A percentile compares a stretch with the other conserved stretches of the same genome.
Evolutionary conservation across 2,329 filamentous ascomycete genomes (phyloP).

Genomic region (Pseudogymnoascus verrucosus): DNA sequence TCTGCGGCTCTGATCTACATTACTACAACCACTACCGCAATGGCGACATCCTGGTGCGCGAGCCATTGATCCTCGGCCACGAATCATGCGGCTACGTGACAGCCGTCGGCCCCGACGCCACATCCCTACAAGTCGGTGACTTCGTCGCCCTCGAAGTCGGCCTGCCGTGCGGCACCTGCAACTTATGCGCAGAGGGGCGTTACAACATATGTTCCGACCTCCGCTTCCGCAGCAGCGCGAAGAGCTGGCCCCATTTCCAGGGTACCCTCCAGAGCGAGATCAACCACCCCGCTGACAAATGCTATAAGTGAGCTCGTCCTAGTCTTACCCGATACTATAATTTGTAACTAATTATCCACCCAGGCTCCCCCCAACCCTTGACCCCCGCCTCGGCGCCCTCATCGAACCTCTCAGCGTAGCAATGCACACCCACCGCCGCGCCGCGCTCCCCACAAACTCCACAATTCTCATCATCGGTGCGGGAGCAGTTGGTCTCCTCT

Average conservation of each 20-base stretch:
- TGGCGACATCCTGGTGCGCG: conserved; percentile 56
- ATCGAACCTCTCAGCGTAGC: conserved; percentile 84
- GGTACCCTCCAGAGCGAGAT: conserved; percentile 88
- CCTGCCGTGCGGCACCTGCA: conserved; percentile 73
- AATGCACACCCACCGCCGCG: conserved; percentile 76
- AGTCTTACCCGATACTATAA: background rate
- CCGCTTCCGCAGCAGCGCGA: conserved; percentile 75
- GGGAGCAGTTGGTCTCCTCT: conserved; percentile 79
- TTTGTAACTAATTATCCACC: background rate
- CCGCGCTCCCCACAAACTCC: conserved; percentile 62
- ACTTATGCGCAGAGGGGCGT: conserved; percentile 67
- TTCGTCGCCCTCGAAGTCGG: conserved; percentile 90
- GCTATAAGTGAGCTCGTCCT: conserved; percentile 53
- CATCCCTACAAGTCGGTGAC: conserved; percentile 61
- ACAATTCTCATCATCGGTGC: conserved; percentile 79
- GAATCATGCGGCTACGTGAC: conserved; percentile 75
- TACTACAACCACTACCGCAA: conserved; percentile 64
- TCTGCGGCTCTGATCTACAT: conserved; percentile 63
- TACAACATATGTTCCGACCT: conserved; percentile 90
- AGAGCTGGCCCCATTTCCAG: conserved; percentile 60
- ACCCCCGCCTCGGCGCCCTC: conserved; percentile 78
- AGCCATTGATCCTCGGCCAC: conserved; percentile 60
- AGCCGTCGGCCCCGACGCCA: conserved; percentile 57
- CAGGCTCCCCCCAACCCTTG: conserved; percentile 61
- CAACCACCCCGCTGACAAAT: conserved; percentile 76